A percentile compares a stretch with the other conserved stretches of the same genome.
Evolutionary conservation across 345 rosid genomes (phyloP).

Genomic region (Rhodomyrtus tomentosa): DNA sequence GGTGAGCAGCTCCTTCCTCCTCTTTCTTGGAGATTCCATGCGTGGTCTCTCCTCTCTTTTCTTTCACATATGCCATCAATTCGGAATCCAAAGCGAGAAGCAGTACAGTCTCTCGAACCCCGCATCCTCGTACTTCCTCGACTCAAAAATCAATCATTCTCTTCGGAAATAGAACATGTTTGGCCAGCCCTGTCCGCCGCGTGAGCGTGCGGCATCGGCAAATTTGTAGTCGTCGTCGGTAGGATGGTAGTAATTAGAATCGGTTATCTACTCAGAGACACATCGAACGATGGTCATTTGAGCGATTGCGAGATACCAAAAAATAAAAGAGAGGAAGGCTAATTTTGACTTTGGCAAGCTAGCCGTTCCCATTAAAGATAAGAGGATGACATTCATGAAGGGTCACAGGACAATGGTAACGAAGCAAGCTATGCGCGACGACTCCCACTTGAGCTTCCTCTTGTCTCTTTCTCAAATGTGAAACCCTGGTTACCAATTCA

Average conservation of each 20-base stretch:
- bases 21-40: neutral
- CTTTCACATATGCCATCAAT: neutral
- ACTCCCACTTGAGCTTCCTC: neutral
- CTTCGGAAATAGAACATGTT: neutral
- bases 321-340: neutral
- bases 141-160: neutral
- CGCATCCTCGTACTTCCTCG: neutral
- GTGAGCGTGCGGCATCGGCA: neutral
- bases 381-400: neutral
- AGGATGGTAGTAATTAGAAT: neutral
- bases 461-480: neutral
- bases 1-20: neutral
- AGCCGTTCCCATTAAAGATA: neutral
- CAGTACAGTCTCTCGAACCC: neutral
- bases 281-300: neutral
- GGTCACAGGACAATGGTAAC: neutral
- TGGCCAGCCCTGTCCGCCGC: neutral
- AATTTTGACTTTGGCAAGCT: neutral
- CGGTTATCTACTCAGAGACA: neutral
- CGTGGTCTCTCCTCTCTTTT: neutral
- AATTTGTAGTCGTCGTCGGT: neutral
- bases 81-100: neutral
- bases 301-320: neutral
- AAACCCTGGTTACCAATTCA: neutral
- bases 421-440: neutral